These are phyloP conservation scores for Pseudozyma hubeiensis DNA, from an alignment of 1,284 basidiomycete genomes.

Conservation along the genomic window DNA sequence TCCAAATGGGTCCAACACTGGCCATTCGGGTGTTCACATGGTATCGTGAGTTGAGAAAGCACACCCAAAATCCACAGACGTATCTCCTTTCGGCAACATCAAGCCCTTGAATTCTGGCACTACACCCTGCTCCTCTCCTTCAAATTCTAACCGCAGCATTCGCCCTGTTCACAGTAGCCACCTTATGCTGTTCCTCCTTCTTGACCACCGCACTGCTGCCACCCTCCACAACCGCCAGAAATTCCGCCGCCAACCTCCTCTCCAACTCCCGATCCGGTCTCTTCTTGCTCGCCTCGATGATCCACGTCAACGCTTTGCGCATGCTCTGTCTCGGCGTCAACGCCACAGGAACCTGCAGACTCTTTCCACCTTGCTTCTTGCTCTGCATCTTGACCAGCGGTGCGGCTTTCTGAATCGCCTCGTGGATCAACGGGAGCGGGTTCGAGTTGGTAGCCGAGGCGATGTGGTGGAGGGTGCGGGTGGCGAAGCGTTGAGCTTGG, in stretches of 20 bases:
- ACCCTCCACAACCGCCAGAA: constrained; percentile 69
- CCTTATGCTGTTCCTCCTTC: constrained; percentile 73
- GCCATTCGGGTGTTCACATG: no score
- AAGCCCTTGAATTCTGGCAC: no score
- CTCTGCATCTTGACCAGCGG: constrained; percentile 68
- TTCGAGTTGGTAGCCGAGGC: constrained; percentile 62
- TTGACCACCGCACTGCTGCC: constrained; percentile 67
- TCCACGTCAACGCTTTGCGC: constrained; percentile 69
- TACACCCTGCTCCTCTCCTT: neutral
- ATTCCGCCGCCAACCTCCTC: constrained; percentile 68
- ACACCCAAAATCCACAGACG: no score
- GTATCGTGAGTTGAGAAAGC: no score
- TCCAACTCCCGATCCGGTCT: constrained; percentile 67
- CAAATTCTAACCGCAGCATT: constrained; percentile 64
- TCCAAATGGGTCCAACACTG: no score
- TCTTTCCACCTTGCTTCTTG: constrained; percentile 68
- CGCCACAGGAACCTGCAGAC: constrained; percentile 68
- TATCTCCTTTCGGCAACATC: no score
- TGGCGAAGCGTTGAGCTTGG: constrained; percentile 64
- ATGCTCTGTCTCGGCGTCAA: constrained; percentile 65
- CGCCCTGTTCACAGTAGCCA: constrained; percentile 83
- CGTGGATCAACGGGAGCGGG: constrained; percentile 67
- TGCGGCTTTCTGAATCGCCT: constrained; percentile 65
- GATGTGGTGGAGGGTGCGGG: constrained; percentile 62
- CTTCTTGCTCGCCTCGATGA: constrained; percentile 70